Evolutionary conservation across 2,329 filamentous ascomycete species (phyloP).

Genomic region (Nothopassalora personata): DNA sequence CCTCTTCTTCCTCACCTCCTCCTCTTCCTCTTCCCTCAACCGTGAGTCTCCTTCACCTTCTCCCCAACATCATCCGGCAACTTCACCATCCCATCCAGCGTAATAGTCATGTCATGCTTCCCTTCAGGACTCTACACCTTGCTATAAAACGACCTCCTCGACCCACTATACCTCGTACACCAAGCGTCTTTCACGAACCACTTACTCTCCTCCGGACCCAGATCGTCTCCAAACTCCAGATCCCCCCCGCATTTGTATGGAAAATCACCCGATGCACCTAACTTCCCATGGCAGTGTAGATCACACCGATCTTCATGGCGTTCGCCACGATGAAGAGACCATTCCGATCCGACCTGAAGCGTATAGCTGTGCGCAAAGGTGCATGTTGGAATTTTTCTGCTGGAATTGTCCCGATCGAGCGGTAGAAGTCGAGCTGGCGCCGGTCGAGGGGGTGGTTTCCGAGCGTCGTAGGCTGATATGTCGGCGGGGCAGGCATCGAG

Average conservation of each 20-base stretch:
- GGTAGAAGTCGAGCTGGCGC: constrained; percentile 40
- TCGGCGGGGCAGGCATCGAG: constrained; percentile 41
- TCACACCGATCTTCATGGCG: constrained; percentile 37
- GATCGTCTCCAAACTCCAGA: constrained; percentile 31
- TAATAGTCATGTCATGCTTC: constrained; percentile 40
- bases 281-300: constrained; percentile 39
- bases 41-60: constrained; percentile 1
- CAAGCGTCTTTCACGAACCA: constrained; percentile 47
- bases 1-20: not conserved
- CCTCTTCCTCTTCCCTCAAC: not conserved
- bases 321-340: constrained; percentile 47
- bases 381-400: constrained; percentile 43
- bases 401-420: constrained; percentile 31
- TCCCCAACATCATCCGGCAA: constrained; percentile 5
- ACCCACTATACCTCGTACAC: constrained; percentile 40
- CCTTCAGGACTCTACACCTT: constrained; percentile 38
- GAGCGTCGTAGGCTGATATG: constrained; percentile 44
- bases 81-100: constrained; percentile 45
- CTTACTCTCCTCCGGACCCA: not conserved
- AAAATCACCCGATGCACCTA: constrained; percentile 46
- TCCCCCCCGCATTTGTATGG: constrained; percentile 37
- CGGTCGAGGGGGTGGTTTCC: constrained; percentile 30
- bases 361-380: constrained; percentile 52
- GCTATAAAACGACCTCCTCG: constrained; percentile 43
- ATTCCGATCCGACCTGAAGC: constrained; percentile 51